phyloP scores from a whole-genome alignment of 371 early-diverging fungal genomes.

The Mucor indicus region DNA sequence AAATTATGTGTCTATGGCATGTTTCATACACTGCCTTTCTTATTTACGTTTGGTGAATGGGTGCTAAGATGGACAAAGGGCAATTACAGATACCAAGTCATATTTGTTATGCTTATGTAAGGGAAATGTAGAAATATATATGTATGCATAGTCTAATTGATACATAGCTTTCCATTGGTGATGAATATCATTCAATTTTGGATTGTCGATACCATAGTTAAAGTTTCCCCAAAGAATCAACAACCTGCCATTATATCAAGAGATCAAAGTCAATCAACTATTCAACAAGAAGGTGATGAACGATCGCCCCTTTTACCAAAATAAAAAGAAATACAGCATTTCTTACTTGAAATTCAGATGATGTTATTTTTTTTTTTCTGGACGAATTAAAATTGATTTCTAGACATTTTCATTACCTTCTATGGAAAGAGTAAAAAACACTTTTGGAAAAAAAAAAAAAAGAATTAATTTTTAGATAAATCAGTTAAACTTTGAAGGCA shows the following conservation, averaged over 20 bases:
- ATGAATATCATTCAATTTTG: slow-evolving; percentile 71
- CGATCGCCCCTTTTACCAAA: slow-evolving; percentile 14
- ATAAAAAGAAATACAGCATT: neutral
- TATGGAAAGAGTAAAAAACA: no score
- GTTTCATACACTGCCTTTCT: slow-evolving; percentile 27
- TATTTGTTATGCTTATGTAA: slow-evolving; percentile 52
- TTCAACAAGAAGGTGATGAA: slow-evolving; percentile 6
- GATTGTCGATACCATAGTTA: slow-evolving; percentile 65
- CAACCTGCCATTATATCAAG: neutral
- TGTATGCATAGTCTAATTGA: neutral
- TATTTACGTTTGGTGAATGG: slow-evolving; percentile 42
- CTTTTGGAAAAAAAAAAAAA: no score
- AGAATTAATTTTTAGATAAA: no score
- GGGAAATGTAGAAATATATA: neutral
- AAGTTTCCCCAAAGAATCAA: slow-evolving; percentile 24
- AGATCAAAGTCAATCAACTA: neutral
- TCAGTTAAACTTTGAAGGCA: no score
- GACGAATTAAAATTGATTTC: no score
- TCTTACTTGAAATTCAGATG: neutral
- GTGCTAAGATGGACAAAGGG: slow-evolving; percentile 36
- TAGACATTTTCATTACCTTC: no score
- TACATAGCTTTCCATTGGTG: slow-evolving; percentile 48
- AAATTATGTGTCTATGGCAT: slow-evolving; percentile 39
- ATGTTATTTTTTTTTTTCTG: neutral
- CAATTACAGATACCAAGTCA: slow-evolving; percentile 41